Conservation (phyloP, 192 early-diverging fungal species). For the Entomortierella parvispora region DNA sequence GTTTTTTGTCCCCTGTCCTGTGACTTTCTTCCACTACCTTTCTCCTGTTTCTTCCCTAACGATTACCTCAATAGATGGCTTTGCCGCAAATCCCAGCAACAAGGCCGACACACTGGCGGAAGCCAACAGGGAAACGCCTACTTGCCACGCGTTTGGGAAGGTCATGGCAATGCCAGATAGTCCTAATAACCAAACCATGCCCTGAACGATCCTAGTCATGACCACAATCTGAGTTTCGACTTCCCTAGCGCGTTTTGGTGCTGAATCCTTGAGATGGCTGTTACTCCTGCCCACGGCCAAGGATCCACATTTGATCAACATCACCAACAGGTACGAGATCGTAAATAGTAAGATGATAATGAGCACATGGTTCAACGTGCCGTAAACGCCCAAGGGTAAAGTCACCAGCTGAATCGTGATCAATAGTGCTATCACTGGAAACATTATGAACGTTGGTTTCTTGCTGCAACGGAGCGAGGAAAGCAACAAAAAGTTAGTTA, state of each 20-base stretch:
- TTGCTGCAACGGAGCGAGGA: slow-evolving; percentile 18
- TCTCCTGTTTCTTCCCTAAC: neutral
- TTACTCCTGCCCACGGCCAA: slow-evolving; percentile 30
- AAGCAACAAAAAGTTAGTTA: neutral
- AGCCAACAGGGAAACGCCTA: slow-evolving; percentile 50
- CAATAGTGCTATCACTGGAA: slow-evolving; percentile 40
- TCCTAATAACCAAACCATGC: slow-evolving; percentile 45
- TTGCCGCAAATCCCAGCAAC: slow-evolving; percentile 53
- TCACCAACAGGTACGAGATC: slow-evolving; percentile 37
- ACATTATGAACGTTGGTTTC: slow-evolving; percentile 50
- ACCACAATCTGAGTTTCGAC: slow-evolving; percentile 54
- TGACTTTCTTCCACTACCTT: neutral
- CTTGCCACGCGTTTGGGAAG: slow-evolving; percentile 54
- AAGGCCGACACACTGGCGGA: slow-evolving; percentile 55
- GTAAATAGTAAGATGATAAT: slow-evolving; percentile 43
- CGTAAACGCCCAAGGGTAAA: slow-evolving; percentile 24
- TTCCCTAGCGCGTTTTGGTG: slow-evolving; percentile 30
- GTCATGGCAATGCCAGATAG: slow-evolving; percentile 49
- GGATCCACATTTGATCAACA: slow-evolving; percentile 48
- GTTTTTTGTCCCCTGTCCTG: neutral
- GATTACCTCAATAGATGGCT: slow-evolving; percentile 51
- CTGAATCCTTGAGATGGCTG: slow-evolving; percentile 25
- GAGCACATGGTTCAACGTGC: slow-evolving; percentile 37
- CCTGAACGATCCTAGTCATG: slow-evolving; percentile 48
- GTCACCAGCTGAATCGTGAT: slow-evolving; percentile 47